These are phyloP conservation scores for Volvox carteri DNA, from an alignment of 163 green algal genomes.

Conservation along the genomic window DNA sequence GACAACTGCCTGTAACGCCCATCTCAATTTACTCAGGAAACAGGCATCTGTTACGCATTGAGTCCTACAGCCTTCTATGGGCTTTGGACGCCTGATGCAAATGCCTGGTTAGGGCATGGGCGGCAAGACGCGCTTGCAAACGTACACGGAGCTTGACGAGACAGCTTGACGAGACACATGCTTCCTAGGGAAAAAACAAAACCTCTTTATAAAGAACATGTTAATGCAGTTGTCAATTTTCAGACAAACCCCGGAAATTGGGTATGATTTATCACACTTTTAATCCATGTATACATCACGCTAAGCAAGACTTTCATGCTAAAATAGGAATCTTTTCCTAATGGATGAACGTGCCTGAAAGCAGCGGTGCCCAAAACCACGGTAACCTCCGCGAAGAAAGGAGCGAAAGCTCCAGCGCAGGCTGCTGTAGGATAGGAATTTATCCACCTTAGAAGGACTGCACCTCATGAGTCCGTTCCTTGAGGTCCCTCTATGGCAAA, in stretches of 20 bases:
- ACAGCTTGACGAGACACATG: too few relatives aligned
- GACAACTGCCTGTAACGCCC: neutral
- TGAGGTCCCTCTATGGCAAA: neutral
- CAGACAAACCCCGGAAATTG: neutral
- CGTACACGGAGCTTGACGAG: neutral
- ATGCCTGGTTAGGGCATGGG: neutral
- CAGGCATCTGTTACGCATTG: neutral
- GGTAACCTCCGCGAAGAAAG: neutral
- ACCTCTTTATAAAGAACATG: neutral
- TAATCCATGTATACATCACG: neutral
- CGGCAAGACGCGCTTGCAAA: neutral
- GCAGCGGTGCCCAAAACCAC: slow-evolving; percentile 21
- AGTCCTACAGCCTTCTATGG: neutral
- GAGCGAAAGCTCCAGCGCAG: neutral
- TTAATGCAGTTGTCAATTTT: neutral
- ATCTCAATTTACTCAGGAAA: neutral
- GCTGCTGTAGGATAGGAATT: neutral
- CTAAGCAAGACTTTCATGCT: neutral
- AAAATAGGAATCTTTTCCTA: neutral
- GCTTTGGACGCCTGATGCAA: neutral
- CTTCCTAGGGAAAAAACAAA: neutral
- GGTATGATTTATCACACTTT: neutral
- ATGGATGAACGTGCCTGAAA: neutral
- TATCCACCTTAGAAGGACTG: neutral
- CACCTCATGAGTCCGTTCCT: neutral